Base-by-base conservation (phyloP, 1,139 yeast genomes). In the Suhomyces ambrosiae region DNA sequence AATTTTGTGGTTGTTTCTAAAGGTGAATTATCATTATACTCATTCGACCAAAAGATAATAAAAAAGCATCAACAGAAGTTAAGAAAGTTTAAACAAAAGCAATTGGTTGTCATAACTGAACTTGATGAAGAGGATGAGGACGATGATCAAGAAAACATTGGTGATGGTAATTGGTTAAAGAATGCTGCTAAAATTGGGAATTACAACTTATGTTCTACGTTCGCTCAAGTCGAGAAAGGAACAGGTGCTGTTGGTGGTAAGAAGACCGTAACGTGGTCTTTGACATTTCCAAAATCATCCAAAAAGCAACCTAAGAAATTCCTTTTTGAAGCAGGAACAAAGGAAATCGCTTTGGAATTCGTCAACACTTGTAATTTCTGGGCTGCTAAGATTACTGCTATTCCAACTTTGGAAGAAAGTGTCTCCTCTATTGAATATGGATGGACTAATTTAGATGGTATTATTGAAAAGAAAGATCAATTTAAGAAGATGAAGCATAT, bases 341-440 rank as follows among this genome's bases (percentile, higher is more conserved):
- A 65, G 30, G 86, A 81, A 48, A 76, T 79, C 45, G 94, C 96
- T 0, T 66, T 71, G 33, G 87, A 81, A 53, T 87, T 80, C 56
- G 79, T 86, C 23, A 78, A 83, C 49, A 76, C 92, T 2, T 82
- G 95, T 61, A 88, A 88, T 60, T 88, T 86, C 58, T 88, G 96
- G 96, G 88, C 95, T 2, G 85, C 94, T 3, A 74, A 92, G 48
- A 78, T 84, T 24, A 83, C 95, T 10, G 84, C 89, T 11, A 82
- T 86, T 21, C 96, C 96, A n/a, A 60, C 77, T 1, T 59, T 64
- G 47, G 78, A 72, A 49, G 76, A 71, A 49, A 65, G 86, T 41
- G 78, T 86, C 9, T 76, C 89, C 2, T 84, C 86, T 30, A 75
- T 80, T 31, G 95, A 88, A 52, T 87, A 81, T 55, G 96, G 96